Percentiles rank a stretch among this genome's conserved stretches.
These are phyloP conservation scores for Gossypium aridum DNA, from an alignment of 441 rosid species.

Conservation along the genomic window DNA sequence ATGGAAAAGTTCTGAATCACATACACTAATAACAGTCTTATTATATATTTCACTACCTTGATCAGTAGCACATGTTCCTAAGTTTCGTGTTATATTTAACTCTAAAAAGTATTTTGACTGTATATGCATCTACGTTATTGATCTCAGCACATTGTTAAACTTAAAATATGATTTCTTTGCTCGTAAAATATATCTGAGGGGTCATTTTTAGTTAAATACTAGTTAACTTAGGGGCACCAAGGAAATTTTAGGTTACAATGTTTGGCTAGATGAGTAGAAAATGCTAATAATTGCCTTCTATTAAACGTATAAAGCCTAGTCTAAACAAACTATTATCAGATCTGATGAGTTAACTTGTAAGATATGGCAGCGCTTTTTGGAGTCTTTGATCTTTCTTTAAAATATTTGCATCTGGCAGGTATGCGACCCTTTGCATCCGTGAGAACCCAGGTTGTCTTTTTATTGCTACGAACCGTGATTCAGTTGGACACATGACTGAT, in stretches of 20 bases:
- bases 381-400: not conserved
- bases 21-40: not conserved
- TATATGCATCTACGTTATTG: not conserved
- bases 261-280: not conserved
- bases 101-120: not conserved
- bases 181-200: not conserved
- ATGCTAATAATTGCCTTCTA: not conserved
- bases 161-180: not conserved
- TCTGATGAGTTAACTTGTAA: not conserved
- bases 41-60: not conserved
- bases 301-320: not conserved
- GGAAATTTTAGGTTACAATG: not conserved
- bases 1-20: not conserved
- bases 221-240: not conserved
- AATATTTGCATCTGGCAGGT: constrained; percentile 35
- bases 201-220: not conserved
- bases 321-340: constrained; percentile 1
- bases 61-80: not conserved
- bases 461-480: constrained; percentile 82
- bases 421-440: constrained; percentile 81
- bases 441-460: constrained; percentile 92
- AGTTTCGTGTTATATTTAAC: not conserved
- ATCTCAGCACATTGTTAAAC: not conserved
- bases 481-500: constrained; percentile 79
- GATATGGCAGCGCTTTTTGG: not conserved